Conservation (phyloP, 495 filamentous ascomycete species). For the Xeromyces bisporus region DNA sequence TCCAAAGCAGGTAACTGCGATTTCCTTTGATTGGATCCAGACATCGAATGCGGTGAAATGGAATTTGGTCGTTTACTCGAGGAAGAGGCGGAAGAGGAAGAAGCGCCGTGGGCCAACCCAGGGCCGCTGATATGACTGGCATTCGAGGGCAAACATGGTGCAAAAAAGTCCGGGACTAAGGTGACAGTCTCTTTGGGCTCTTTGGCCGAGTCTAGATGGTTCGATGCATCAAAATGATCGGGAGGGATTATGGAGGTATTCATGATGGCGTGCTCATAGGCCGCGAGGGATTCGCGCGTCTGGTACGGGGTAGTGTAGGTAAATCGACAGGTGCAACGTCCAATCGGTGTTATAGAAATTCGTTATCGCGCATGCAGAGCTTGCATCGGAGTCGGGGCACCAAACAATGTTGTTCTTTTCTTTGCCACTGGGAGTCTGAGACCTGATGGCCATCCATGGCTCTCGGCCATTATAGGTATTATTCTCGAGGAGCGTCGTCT, state of each 20-base stretch:
- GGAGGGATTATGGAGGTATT: slow-evolving; percentile 17
- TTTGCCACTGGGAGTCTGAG: too few species aligned
- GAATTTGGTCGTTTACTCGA: neutral
- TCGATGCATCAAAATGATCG: slow-evolving; percentile 8
- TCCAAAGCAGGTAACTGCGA: slow-evolving; percentile 5
- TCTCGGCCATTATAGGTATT: too few species aligned
- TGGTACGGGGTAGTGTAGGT: too few species aligned
- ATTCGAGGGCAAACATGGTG: neutral
- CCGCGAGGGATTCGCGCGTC: neutral
- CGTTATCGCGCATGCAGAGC: too few species aligned
- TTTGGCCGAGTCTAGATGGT: too few species aligned
- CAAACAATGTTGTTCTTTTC: too few species aligned
- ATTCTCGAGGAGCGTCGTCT: too few species aligned
- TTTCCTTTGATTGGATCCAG: slow-evolving; percentile 5
- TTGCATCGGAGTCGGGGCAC: too few species aligned
- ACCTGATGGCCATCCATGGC: too few species aligned
- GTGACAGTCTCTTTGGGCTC: neutral
- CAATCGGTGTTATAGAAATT: too few species aligned
- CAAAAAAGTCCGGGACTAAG: neutral
- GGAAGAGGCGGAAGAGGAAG: neutral
- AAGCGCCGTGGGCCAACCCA: neutral
- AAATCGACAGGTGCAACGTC: too few species aligned
- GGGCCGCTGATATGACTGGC: neutral
- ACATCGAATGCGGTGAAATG: slow-evolving; percentile 1
- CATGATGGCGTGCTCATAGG: slow-evolving; percentile 24